These are phyloP conservation scores for Trichophyton schoenleinii DNA, from an alignment of 2,329 filamentous ascomycete species.

Conservation along the genomic window DNA sequence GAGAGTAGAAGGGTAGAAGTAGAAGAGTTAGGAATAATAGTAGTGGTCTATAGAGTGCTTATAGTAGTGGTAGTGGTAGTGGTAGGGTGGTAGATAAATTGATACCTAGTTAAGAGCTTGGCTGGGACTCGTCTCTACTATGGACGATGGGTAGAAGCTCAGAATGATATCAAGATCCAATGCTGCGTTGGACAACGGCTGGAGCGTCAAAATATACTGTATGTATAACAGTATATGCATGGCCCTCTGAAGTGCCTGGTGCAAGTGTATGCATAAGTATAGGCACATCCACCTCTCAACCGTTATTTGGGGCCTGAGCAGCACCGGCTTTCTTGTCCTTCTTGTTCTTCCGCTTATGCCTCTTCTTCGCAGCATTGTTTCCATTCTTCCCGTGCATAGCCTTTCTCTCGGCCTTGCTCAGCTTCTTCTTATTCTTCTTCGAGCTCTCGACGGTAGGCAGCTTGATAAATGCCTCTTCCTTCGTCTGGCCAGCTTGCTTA, in stretches of 20 bases:
- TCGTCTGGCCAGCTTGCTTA: background rate
- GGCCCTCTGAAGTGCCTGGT: too few species aligned
- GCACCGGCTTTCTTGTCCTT: background rate
- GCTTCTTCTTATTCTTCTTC: constrained; percentile 23
- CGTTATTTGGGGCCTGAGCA: background rate
- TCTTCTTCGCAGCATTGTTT: background rate
- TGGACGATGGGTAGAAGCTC: too few species aligned
- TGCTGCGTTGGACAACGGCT: too few species aligned
- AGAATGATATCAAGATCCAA: too few species aligned
- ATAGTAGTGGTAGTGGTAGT: background rate
- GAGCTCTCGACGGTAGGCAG: background rate
- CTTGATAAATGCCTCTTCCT: background rate
- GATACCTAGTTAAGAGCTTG: too few species aligned
- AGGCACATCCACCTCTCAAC: background rate
- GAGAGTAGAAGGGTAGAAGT: background rate
- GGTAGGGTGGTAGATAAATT: too few species aligned
- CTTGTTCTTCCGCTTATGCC: constrained; percentile 16
- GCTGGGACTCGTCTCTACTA: too few species aligned
- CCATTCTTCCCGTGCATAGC: constrained; percentile 14
- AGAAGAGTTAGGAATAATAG: background rate
- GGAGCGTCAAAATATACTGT: too few species aligned
- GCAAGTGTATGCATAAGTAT: too few species aligned
- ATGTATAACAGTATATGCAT: too few species aligned
- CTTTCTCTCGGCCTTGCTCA: constrained; percentile 30
- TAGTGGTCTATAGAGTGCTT: background rate